Percentiles rank a stretch among this genome's conserved stretches.
phyloP scores from a whole-genome alignment of 2,329 filamentous ascomycete species.

The Venturia oleaginea region DNA sequence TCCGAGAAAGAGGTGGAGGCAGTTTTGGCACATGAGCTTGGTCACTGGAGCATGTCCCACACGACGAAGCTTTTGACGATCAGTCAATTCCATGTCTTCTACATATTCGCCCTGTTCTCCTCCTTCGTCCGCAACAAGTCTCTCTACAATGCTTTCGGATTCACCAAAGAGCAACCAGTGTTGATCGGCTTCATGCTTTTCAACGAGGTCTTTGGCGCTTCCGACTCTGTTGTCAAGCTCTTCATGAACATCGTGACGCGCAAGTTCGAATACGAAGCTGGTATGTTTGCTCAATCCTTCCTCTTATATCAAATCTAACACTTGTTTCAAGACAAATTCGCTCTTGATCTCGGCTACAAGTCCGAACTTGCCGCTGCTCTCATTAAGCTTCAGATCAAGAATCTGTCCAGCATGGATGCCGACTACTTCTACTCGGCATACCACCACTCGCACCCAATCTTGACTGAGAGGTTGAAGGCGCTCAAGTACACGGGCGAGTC shows the following conservation, averaged over 20 bases:
- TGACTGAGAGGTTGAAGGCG: slow-evolving; percentile 85
- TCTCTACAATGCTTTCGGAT: slow-evolving; percentile 85
- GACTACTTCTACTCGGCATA: slow-evolving; percentile 98
- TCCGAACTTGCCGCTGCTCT: slow-evolving; percentile 75
- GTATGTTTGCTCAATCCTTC: slow-evolving; percentile 30
- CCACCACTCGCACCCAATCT: slow-evolving; percentile 95
- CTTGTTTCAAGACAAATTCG: slow-evolving; percentile 60
- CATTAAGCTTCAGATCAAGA: slow-evolving; percentile 97
- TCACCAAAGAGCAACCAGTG: slow-evolving; percentile 72
- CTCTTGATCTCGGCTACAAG: slow-evolving; percentile 72
- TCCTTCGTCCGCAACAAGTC: slow-evolving; percentile 95
- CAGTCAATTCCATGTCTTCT: slow-evolving; percentile 78
- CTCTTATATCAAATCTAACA: slow-evolving; percentile 15
- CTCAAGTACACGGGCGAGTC: slow-evolving; percentile 72
- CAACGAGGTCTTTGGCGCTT: slow-evolving; percentile 89
- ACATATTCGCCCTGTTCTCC: slow-evolving; percentile 92
- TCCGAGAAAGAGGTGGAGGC: slow-evolving; percentile 87
- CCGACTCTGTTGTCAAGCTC: slow-evolving; percentile 90
- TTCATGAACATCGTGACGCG: slow-evolving; percentile 93
- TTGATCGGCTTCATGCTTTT: slow-evolving; percentile 97
- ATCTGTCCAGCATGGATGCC: slow-evolving; percentile 95
- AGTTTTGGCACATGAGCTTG: slow-evolving; percentile 89
- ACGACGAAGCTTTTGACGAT: slow-evolving; percentile 87
- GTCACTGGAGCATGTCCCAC: slow-evolving; percentile 94
- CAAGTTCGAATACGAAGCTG: slow-evolving; percentile 92